Evolutionary conservation across 805 yeast genomes (phyloP).

Genomic region (Candida qinlingensis): DNA sequence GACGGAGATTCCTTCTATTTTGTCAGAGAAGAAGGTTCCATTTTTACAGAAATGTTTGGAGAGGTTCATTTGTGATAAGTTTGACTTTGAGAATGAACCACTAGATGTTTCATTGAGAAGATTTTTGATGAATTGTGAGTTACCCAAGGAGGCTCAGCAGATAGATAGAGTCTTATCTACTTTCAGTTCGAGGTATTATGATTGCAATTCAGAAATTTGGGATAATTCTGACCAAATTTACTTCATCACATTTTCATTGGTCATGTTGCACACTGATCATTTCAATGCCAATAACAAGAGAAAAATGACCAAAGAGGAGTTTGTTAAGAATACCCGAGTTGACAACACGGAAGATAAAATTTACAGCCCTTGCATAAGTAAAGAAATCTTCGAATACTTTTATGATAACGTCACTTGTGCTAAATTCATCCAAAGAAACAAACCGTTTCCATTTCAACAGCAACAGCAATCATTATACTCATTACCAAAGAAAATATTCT

Average conservation of each 20-base stretch:
- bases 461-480: slow-evolving; percentile 10
- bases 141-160: slow-evolving; percentile 73
- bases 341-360: slow-evolving; percentile 21
- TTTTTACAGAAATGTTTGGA: slow-evolving; percentile 25
- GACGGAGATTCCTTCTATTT: slow-evolving; percentile 26
- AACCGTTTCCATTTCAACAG: slow-evolving; percentile 12
- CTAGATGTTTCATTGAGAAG: slow-evolving; percentile 61
- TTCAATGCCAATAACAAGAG: slow-evolving; percentile 62
- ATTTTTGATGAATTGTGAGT: slow-evolving; percentile 48
- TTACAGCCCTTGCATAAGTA: slow-evolving; percentile 27
- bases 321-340: slow-evolving; percentile 40
- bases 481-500: slow-evolving; percentile 21
- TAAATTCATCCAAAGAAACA: slow-evolving; percentile 48
- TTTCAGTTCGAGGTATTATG: slow-evolving; percentile 48
- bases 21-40: slow-evolving; percentile 24
- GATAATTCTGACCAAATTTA: slow-evolving; percentile 48
- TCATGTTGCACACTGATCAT: slow-evolving; percentile 70
- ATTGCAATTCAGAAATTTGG: slow-evolving; percentile 25
- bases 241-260: slow-evolving; percentile 55
- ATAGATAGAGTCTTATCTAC: slow-evolving; percentile 61
- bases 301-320: slow-evolving; percentile 64
- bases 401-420: slow-evolving; percentile 62
- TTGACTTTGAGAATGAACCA: slow-evolving; percentile 50
- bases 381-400: slow-evolving; percentile 47
- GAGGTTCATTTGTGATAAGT: slow-evolving; percentile 28